Base-by-base conservation (phyloP, 225 moss, liverwort and hornwort species). In the Marchantia polymorpha region DNA sequence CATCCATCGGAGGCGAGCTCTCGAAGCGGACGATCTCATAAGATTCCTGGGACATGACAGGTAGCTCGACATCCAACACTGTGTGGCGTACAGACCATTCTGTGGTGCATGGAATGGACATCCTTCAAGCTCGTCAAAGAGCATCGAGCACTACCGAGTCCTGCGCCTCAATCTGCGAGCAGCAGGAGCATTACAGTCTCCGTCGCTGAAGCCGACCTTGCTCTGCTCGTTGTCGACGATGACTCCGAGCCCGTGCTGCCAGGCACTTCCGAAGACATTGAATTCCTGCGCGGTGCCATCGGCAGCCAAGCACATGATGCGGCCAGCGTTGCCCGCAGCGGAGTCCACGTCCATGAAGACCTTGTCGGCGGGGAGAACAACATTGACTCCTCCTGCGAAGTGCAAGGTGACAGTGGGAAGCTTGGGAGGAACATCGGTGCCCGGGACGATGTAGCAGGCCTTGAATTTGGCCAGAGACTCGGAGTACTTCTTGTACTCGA, bases 161-260 rank as follows among this genome's bases (percentile, higher is more conserved):
- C 39, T 39, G 3, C 39, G 39, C 19, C 56, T 39, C 39, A 39
- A 26, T n/a, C 20, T 39, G 64, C 7, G 14, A 8, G 12, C 19
- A 0, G 64, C 12, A 7, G 64, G 66, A 60, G 52, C 14, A 65
- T 23, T 77, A 39, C 77, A 77, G 25, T 65, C 77, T 29, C 52
- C 77, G 1, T 6, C 13, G 22, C 47, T n/a, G 23, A 77, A 77
- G 48, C 77, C 77, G 50, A 77, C 61, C 63, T 77, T 77, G 51
- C 50, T 51, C 7, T 0, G 49, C 17, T 77, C 77, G 50, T 77
- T 77, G 64, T 77, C 77, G 23, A 77, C 77, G 52, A 77, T 66
- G 7, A 77, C 64, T 23, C 52, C 60, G 1, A 65, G 14, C 25
- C 64, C 64, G 13, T 77, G 77, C 77, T 77, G 77, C 77, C 64